Evolutionary conservation across 768 basidiomycete species (phyloP).

Genomic region (Boletus sp.): DNA sequence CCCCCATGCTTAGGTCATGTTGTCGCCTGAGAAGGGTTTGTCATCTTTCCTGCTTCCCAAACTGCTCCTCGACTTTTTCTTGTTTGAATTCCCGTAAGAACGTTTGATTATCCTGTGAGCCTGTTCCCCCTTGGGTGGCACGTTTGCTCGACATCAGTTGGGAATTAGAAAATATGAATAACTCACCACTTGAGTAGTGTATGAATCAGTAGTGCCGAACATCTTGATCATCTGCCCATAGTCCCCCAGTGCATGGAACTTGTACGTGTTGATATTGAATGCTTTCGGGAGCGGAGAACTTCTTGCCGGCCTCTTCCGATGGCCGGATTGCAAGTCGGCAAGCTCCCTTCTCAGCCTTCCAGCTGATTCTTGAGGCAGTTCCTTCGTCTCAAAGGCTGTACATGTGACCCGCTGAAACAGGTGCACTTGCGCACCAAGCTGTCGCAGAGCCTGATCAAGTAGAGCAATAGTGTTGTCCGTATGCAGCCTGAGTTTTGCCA

Average conservation of each 20-base stretch:
- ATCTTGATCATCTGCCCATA: not conserved
- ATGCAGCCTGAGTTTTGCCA: no score
- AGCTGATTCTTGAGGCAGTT: not conserved
- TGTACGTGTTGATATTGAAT: not conserved
- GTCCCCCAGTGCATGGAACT: not conserved
- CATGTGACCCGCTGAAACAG: not conserved
- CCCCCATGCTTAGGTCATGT: not conserved
- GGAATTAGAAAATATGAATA: not conserved
- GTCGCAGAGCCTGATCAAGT: not conserved
- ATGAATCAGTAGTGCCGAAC: not conserved
- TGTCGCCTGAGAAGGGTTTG: constrained; percentile 2
- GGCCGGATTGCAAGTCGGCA: not conserved
- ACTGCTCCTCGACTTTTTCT: constrained; percentile 1
- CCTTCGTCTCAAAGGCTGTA: not conserved
- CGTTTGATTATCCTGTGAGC: constrained; percentile 22
- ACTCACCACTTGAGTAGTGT: not conserved
- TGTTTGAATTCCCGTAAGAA: constrained; percentile 25
- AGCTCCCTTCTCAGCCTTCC: not conserved
- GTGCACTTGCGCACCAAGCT: not conserved
- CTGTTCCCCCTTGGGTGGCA: not conserved
- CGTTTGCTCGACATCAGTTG: not conserved
- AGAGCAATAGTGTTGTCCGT: no score
- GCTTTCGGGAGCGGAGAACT: not conserved
- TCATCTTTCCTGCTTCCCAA: constrained; percentile 12
- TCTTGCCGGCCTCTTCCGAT: not conserved